phyloP scores from a whole-genome alignment of 73 alveolate species.

The Durusdinium trenchii region DNA sequence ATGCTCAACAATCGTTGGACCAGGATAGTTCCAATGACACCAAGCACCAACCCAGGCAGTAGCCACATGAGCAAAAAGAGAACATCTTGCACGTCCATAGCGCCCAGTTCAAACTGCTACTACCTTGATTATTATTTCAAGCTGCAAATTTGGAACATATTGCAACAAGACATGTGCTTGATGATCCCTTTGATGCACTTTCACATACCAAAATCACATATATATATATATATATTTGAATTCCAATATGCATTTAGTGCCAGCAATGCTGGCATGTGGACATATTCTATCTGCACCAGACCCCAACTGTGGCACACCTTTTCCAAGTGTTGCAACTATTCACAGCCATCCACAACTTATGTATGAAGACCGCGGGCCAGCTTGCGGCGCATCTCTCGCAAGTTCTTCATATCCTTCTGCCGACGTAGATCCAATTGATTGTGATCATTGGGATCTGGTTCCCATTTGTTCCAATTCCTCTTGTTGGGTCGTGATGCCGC shows the following conservation, averaged over 20 bases:
- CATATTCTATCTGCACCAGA: background rate
- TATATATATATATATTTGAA: no score
- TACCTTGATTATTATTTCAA: background rate
- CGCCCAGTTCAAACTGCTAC: background rate
- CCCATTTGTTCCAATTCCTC: constrained; percentile 22
- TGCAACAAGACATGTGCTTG: background rate
- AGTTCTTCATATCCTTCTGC: background rate
- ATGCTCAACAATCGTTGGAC: background rate
- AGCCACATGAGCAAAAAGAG: background rate
- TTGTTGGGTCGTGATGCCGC: no score
- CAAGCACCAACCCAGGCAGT: background rate
- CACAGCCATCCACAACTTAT: background rate
- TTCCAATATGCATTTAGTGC: no score
- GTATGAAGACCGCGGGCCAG: background rate
- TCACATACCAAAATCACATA: background rate
- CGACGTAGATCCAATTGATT: background rate
- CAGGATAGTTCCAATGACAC: background rate
- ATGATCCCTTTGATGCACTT: background rate
- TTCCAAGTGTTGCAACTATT: background rate
- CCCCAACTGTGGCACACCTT: background rate
- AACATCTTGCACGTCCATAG: background rate
- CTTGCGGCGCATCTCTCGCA: background rate
- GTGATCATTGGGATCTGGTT: background rate
- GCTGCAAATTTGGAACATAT: background rate
- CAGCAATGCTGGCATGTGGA: no score